Evolutionary conservation across 2,329 filamentous ascomycete species (phyloP).

Genomic region (Aspergillus candidus): DNA sequence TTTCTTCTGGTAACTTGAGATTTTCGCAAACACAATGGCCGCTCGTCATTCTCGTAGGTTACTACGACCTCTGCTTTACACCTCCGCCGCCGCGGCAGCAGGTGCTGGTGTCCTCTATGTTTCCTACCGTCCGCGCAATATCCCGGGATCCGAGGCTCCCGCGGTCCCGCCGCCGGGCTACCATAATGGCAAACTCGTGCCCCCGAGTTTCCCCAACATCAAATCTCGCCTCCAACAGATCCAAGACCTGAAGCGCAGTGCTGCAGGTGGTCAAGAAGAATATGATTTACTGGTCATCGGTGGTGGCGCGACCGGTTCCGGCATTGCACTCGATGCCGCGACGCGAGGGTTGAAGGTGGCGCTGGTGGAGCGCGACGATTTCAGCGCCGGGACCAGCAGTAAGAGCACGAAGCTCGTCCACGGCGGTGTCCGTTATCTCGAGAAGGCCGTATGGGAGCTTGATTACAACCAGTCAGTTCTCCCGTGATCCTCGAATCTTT

Average conservation of each 20-base stretch:
- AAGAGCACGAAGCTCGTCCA: slow-evolving; percentile 86
- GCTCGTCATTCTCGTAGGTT: slow-evolving; percentile 43
- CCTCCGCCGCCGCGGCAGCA: slow-evolving; percentile 48
- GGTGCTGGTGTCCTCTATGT: slow-evolving; percentile 55
- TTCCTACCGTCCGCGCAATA: slow-evolving; percentile 57
- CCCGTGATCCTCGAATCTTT: background rate
- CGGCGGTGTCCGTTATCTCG: slow-evolving; percentile 75
- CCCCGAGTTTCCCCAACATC: slow-evolving; percentile 47
- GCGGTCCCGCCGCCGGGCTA: slow-evolving; percentile 59
- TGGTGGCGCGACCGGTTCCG: slow-evolving; percentile 70
- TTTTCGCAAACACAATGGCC: slow-evolving; percentile 27
- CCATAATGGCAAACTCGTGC: slow-evolving; percentile 52
- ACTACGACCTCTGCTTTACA: slow-evolving; percentile 55
- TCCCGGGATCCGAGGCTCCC: slow-evolving; percentile 57
- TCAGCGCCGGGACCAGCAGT: slow-evolving; percentile 73
- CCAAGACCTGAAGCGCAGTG: slow-evolving; percentile 44
- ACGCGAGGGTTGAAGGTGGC: slow-evolving; percentile 75
- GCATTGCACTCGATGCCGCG: slow-evolving; percentile 74
- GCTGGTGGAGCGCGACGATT: slow-evolving; percentile 76
- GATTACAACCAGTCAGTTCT: slow-evolving; percentile 66
- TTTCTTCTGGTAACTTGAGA: too few species aligned
- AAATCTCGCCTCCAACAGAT: slow-evolving; percentile 49
- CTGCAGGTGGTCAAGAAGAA: slow-evolving; percentile 30
- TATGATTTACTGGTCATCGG: slow-evolving; percentile 77
- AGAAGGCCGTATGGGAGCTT: slow-evolving; percentile 80